Base-by-base conservation (phyloP, 2,329 filamentous ascomycete genomes). In the Incumbomyces lentus region DNA sequence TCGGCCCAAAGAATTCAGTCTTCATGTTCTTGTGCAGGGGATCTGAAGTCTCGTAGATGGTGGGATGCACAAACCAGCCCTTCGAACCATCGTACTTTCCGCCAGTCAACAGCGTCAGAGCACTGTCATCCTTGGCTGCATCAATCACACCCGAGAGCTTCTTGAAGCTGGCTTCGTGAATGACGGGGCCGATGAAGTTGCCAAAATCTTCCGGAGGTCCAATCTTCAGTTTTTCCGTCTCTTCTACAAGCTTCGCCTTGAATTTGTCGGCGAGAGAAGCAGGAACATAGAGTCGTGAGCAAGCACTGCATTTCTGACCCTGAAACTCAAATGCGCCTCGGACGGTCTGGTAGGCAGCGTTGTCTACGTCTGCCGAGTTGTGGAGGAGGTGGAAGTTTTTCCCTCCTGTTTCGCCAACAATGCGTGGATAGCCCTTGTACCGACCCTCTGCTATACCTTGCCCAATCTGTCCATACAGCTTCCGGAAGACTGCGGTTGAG, bases 371-470 rank as follows among this genome's bases (percentile, higher is more conserved):
- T 18, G 84, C 84, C 11, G 78, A 79, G 13, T 70, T 67, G 68
- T 90, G 84, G 29, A 90, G 64, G 36, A 89, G 66, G 64, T 89
- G 85, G 71, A 86, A 89, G 72, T 90, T 89, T 76, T 90, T 90
- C 62, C 85, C 85, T 47, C 85, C 84, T 29, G 85, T 89, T 72
- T 90, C 85, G 49, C 84, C 85, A 7, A 90, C 84, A 51, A 90
- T 82, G 55, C 85, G 78, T 39, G 85, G 85, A 66, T 93, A 93
- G 52, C 81, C 78, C 50, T 72, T 71, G 68, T 92, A 94, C 47
- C 76, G 80, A 46, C 82, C 84, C 59, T 86, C 80, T 6, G 82
- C 82, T n/a, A 89, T 80, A 36, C 83, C 84, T 52, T 75, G 71
- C 7, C 84, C 84, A 56, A 93, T 92, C 62, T 84, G 75, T n/a